Evolutionary conservation across 805 yeast species (phyloP).

Genomic region (Metschnikowia gelsemii): DNA sequence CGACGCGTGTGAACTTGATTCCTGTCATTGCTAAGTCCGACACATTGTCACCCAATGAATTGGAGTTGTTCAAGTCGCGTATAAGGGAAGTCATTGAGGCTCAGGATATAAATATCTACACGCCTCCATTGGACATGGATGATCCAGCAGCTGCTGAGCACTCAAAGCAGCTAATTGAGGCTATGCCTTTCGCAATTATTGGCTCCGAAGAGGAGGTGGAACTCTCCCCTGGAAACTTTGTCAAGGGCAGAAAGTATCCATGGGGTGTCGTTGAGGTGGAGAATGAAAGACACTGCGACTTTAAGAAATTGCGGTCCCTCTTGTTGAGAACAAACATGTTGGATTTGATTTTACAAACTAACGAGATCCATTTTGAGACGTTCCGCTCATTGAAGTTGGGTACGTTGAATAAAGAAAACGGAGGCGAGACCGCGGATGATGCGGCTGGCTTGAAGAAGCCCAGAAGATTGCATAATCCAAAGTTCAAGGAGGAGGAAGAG

Average conservation of each 20-base stretch:
- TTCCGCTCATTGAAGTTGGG: conserved; percentile 73
- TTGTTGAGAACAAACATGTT: conserved; percentile 80
- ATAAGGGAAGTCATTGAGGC: conserved; percentile 81
- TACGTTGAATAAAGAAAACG: conserved; percentile 31
- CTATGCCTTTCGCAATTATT: conserved; percentile 85
- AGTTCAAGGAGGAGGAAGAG: conserved; percentile 94
- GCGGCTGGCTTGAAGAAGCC: conserved; percentile 44
- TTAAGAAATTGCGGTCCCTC: conserved; percentile 74
- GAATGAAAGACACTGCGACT: conserved; percentile 82
- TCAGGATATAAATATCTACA: conserved; percentile 78
- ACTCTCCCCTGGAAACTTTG: conserved; percentile 58
- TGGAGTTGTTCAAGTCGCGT: conserved; percentile 66
- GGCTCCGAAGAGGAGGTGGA: conserved; percentile 75
- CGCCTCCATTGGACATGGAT: conserved; percentile 77
- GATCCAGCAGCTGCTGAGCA: conserved; percentile 78
- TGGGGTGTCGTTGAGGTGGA: conserved; percentile 92
- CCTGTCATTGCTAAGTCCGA: conserved; percentile 91
- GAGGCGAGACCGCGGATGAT: conserved; percentile 20
- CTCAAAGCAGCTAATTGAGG: conserved; percentile 73
- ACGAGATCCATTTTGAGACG: conserved; percentile 77
- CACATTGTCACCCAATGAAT: conserved; percentile 70
- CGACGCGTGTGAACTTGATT: conserved; percentile 78
- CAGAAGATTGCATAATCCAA: conserved; percentile 72
- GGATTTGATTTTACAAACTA: conserved; percentile 76
- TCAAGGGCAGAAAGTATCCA: conserved; percentile 81